Percentiles rank a stretch among this genome's conserved stretches.
phyloP scores from a whole-genome alignment of 2,329 filamentous ascomycete genomes.

The Neopestalotiopsis clavispora region DNA sequence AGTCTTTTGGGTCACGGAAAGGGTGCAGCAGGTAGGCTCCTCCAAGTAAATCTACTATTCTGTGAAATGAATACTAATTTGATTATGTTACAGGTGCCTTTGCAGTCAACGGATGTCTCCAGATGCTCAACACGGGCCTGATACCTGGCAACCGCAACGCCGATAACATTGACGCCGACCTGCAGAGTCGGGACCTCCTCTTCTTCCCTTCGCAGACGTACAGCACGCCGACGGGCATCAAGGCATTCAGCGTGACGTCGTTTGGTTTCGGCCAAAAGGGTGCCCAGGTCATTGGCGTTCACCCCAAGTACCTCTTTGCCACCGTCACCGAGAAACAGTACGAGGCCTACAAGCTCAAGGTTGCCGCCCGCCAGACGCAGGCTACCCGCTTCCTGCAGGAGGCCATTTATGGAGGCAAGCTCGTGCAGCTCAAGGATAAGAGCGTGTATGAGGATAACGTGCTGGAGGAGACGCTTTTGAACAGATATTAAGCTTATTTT shows the following conservation, averaged over 20 bases:
- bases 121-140: conserved; percentile 90
- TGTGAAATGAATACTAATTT: background rate
- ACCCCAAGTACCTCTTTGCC: conserved; percentile 41
- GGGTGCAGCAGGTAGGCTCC: conserved; percentile 38
- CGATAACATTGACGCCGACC: conserved; percentile 72
- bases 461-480: conserved; percentile 1
- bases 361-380: conserved; percentile 2
- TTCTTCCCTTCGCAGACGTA: conserved; percentile 13
- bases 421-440: conserved; percentile 19
- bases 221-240: conserved; percentile 20
- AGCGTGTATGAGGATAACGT: conserved; percentile 11
- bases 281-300: conserved; percentile 40
- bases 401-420: conserved; percentile 3
- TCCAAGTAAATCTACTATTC: background rate
- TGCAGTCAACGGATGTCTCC: conserved; percentile 99
- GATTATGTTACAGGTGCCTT: conserved; percentile 69
- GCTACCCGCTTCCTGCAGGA: conserved; percentile 10
- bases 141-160: conserved; percentile 98
- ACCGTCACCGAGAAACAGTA: conserved; percentile 27
- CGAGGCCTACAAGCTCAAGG: conserved; percentile 20
- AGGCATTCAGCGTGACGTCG: conserved; percentile 43
- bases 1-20: conserved; percentile 43
- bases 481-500: background rate
- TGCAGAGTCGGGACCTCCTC: conserved; percentile 7
- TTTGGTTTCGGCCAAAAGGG: conserved; percentile 53